Percentiles rank a stretch among this genome's conserved stretches.
These are phyloP conservation scores for Imleria badia DNA, from an alignment of 768 basidiomycete species.

Conservation along the genomic window DNA sequence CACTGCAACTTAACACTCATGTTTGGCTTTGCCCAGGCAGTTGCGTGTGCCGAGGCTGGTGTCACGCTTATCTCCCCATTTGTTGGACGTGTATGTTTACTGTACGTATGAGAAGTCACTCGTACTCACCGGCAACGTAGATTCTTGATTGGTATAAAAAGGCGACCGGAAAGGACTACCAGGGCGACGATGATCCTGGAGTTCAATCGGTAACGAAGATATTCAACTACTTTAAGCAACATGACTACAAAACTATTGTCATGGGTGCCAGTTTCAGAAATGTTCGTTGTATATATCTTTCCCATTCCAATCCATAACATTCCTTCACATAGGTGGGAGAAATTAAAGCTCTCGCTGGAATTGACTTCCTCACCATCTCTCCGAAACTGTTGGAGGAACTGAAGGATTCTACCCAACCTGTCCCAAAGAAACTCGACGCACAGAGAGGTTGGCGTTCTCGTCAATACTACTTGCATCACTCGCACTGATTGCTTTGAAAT, in stretches of 20 bases:
- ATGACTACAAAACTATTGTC: slow-evolving; percentile 95
- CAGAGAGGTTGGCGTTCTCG: slow-evolving; percentile 44
- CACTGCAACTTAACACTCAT: slow-evolving; percentile 98
- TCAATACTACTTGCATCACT: neutral
- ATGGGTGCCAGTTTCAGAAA: slow-evolving; percentile 99
- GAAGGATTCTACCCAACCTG: slow-evolving; percentile 64
- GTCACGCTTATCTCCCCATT: slow-evolving; percentile 98
- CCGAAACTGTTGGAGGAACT: slow-evolving; percentile 88
- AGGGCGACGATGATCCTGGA: slow-evolving; percentile 90
- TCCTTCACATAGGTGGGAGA: slow-evolving; percentile 62
- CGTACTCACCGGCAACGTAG: slow-evolving; percentile 41
- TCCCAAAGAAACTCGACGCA: slow-evolving; percentile 82
- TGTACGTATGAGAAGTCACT: neutral
- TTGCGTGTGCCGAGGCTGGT: slow-evolving; percentile 95
- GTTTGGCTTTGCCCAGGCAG: slow-evolving; percentile 96
- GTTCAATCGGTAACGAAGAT: slow-evolving; percentile 93
- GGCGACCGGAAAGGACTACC: slow-evolving; percentile 76
- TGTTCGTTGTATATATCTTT: slow-evolving; percentile 44
- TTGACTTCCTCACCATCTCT: slow-evolving; percentile 94
- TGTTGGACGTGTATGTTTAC: slow-evolving; percentile 78
- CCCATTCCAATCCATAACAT: neutral
- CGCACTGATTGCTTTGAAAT: slow-evolving; percentile 11
- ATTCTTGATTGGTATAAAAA: slow-evolving; percentile 99
- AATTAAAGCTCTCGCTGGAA: slow-evolving; percentile 91
- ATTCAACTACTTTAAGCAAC: slow-evolving; percentile 98